Evolutionary conservation across 306 rosid species (phyloP), one percentile per base, ranked within the genome.

Genomic region (Pueraria montana): DNA sequence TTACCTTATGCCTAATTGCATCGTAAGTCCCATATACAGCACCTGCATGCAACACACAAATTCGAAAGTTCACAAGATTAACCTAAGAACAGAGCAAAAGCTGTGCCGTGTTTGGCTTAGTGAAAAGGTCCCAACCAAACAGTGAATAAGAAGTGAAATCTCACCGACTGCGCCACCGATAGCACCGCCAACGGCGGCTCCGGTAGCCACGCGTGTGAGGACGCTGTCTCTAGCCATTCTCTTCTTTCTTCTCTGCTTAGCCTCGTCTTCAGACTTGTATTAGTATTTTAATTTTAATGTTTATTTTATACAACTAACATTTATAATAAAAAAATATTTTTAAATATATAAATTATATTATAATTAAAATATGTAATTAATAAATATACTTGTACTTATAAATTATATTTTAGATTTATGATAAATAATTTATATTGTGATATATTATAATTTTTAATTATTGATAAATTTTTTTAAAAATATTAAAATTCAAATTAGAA

Each of bases 151-250:
- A 6, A n/a, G 4, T 8, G 16, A 76, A 73, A 59, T 24, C 86
- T 87, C 32, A 87, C 90, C 90, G 38, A 87, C 90, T 11, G 90
- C 90, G 24, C 90, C 90, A 49, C 90, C 90, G n/a, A 87, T 84
- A 23, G 90, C 90, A 3, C 90, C 90, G 65, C 90, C 90, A 16
- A 87, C 84, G 74, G 87, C 90, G 65, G 90, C 90, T 81, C 90
- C 90, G 58, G 90, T 58, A 11, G 86, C 82, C 62, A 87, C 90
- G 20, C 90, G 90, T 68, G 86, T 8, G 64, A 87, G 84, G 71
- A 77, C 70, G 69, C 80, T 82, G 77, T 87, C 90, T 82, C 86
- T 84, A 2, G 85, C 81, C 90, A 87, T 87, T 24, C 5, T 80
- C 21, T 68, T 53, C 5, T 78, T 53, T 72, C 21, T 32, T 65